Base-by-base conservation (phyloP, 768 basidiomycete species). In the Podaxis mareebaensis region DNA sequence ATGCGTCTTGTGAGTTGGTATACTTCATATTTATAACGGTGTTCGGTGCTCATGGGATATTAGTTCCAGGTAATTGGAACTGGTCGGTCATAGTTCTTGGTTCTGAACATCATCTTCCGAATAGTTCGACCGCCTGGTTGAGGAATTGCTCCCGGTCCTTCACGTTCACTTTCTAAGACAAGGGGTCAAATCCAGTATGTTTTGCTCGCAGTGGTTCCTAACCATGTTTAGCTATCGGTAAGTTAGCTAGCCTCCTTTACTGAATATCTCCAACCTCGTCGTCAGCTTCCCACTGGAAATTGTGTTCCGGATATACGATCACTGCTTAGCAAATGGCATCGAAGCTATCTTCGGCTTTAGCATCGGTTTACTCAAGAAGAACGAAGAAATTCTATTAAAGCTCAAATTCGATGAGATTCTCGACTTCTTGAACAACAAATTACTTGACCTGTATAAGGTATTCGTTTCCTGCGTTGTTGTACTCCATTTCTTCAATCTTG, bases 311-410 rank as follows among this genome's bases (percentile, higher is more conserved):
- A 96, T 99, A 77, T 96, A 94, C 70, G 96, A 98, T 75, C 95
- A 94, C 71, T 93, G 94, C 65, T 85, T 99, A 59, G 97, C 97
- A 5, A 98, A 91, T 69, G 97, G 97, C 10, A 93, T 99, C 59
- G 97, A 99, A 75, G 93, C 96, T 1, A 91, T 99, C 33, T 99
- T 99, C 76, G 89, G 95, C 4, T 99, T 99, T 79, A 92, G 93
- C 65, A 81, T 98, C 33, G 87, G 87, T 26, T 80, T 99, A 4
- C 78, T 99, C 59, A 86, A 89, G 71, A 92, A 91, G 74, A 96
- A 96, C 69, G 96, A 99, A 74, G 86, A 90, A 48, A 76, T 77
- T 24, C 75, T 99, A 10, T 76, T 98, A 15, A 71, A 81, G 3
- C 79, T 98, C 67, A 96, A 95, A 69, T 98, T 99, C 68, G 97